Evolutionary conservation across 2,329 filamentous ascomycete genomes (phyloP).

Genomic region (Ophiosphaerella herpotricha): DNA sequence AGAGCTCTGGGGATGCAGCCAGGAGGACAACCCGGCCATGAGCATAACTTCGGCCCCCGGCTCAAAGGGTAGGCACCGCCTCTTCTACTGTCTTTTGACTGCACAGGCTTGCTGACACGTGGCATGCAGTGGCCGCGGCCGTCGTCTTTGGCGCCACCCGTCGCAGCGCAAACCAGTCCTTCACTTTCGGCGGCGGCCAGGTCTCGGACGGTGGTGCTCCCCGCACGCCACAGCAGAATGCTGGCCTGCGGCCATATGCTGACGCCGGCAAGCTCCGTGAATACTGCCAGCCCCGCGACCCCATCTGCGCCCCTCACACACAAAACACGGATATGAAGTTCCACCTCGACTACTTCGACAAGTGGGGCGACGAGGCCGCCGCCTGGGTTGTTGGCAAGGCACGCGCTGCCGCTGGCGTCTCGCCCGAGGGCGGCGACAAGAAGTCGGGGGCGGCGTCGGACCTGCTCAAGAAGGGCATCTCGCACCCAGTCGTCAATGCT

Average conservation of each 20-base stretch:
- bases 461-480: conserved; percentile 25
- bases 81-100: not conserved
- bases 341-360: conserved; percentile 62
- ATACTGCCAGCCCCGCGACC: conserved; percentile 66
- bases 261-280: conserved; percentile 59
- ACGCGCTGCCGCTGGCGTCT: conserved; percentile 17
- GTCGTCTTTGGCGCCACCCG: conserved; percentile 30
- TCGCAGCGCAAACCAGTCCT: conserved; percentile 30
- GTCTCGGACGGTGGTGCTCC: conserved; percentile 26
- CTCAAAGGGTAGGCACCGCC: conserved; percentile 20
- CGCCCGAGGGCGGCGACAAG: conserved; percentile 8
- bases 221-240: conserved; percentile 23
- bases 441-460: conserved; percentile 17
- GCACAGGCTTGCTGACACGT: not conserved
- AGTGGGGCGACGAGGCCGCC: conserved; percentile 27
- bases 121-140: conserved; percentile 24
- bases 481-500: conserved; percentile 28
- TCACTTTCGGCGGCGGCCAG: conserved; percentile 27
- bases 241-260: conserved; percentile 27
- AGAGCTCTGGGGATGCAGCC: conserved; percentile 28
- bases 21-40: conserved; percentile 27
- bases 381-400: conserved; percentile 27
- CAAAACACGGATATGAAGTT: conserved; percentile 55
- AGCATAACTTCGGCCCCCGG: conserved; percentile 24
- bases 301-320: conserved; percentile 62